Conservation (phyloP, 805 yeast genomes). For the Myxozyma udenii region DNA sequence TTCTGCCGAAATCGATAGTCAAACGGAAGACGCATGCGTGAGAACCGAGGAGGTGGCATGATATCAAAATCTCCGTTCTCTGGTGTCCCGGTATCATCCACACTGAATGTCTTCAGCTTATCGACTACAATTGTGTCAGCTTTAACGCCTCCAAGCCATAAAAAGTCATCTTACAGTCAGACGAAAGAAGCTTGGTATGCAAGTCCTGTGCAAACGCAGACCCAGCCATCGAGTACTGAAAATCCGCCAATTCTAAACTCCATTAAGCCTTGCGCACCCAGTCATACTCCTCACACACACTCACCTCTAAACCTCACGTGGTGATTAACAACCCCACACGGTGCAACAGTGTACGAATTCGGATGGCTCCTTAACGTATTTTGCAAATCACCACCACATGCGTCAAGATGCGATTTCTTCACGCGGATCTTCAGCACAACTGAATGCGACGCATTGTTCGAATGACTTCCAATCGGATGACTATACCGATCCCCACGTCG, state of each 20-base stretch:
- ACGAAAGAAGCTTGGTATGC: constrained; percentile 43
- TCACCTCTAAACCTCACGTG: constrained; percentile 77
- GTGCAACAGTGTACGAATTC: constrained; percentile 47
- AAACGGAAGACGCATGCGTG: constrained; percentile 72
- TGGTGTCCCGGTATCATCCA: no score
- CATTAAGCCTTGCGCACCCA: no score
- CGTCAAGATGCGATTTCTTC: constrained; percentile 34
- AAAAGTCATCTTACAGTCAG: constrained; percentile 36
- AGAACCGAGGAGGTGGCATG: constrained; percentile 84
- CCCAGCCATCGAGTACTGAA: constrained; percentile 60
- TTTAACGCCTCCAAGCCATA: not conserved
- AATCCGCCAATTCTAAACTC: constrained; percentile 27
- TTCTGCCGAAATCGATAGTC: constrained; percentile 75
- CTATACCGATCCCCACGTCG: constrained; percentile 41
- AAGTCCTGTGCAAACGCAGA: constrained; percentile 46
- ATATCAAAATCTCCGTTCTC: constrained; percentile 61
- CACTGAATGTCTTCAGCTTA: no score
- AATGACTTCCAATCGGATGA: constrained; percentile 49
- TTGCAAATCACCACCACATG: constrained; percentile 44
- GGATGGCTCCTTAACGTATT: constrained; percentile 64
- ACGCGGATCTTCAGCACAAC: constrained; percentile 39
- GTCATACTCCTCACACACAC: no score
- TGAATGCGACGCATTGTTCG: constrained; percentile 29
- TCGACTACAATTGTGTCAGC: not conserved
- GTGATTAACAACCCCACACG: constrained; percentile 64